These are phyloP conservation scores for Chaetomiaceae sp. DNA, from an alignment of 2,329 filamentous ascomycete genomes.

Conservation along the genomic window DNA sequence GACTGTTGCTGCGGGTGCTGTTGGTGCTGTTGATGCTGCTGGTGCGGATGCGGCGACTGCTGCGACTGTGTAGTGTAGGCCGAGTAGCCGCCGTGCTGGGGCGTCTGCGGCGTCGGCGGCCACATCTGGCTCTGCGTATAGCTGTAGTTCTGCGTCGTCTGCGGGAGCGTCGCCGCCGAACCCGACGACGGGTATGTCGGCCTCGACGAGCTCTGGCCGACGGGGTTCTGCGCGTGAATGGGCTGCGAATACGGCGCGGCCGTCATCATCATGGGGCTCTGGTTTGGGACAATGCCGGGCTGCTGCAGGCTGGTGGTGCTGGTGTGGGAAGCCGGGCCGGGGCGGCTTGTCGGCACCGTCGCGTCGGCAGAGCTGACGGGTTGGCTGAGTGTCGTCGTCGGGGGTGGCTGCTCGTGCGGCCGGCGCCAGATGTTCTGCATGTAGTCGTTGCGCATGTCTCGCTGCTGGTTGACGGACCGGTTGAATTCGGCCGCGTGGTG, in stretches of 20 bases:
- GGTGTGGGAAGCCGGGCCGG: slow-evolving; percentile 53
- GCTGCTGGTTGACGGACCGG: slow-evolving; percentile 72
- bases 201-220: slow-evolving; percentile 66
- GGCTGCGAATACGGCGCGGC: slow-evolving; percentile 63
- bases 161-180: slow-evolving; percentile 46
- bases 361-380: slow-evolving; percentile 40
- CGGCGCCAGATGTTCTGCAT: slow-evolving; percentile 76
- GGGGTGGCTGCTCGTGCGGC: slow-evolving; percentile 67
- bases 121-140: slow-evolving; percentile 60
- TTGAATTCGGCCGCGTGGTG: slow-evolving; percentile 88
- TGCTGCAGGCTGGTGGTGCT: slow-evolving; percentile 49
- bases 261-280: slow-evolving; percentile 61
- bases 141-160: slow-evolving; percentile 51
- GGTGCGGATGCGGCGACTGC: slow-evolving; percentile 44
- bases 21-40: slow-evolving; percentile 48
- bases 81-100: slow-evolving; percentile 49
- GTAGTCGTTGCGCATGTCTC: slow-evolving; percentile 71
- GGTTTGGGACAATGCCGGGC: slow-evolving; percentile 52
- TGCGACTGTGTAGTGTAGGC: slow-evolving; percentile 47
- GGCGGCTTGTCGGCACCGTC: slow-evolving; percentile 43
- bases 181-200: slow-evolving; percentile 55
- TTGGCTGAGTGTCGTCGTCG: slow-evolving; percentile 41
- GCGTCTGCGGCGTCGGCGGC: slow-evolving; percentile 59
- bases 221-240: slow-evolving; percentile 62
- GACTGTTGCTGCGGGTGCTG: slow-evolving; percentile 51